Evolutionary conservation across 805 yeast species (phyloP).

Genomic region (Vanderwaltozyma tropicalis): DNA sequence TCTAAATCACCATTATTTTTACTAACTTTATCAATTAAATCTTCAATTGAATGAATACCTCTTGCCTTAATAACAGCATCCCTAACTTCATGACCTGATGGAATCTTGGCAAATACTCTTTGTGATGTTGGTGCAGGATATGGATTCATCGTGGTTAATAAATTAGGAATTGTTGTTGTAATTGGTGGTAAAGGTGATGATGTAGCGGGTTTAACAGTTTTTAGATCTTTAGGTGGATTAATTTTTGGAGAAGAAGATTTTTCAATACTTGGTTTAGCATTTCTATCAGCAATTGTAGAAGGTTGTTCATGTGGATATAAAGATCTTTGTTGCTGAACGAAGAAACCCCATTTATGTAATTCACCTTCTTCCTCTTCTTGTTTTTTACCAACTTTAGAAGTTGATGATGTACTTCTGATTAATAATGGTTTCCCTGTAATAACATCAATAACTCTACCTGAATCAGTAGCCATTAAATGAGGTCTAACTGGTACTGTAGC

Average conservation of each 20-base stretch:
- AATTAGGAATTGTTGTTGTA: background rate
- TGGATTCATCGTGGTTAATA: background rate
- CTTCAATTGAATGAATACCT: slow-evolving; percentile 61
- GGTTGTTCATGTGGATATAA: slow-evolving; percentile 17
- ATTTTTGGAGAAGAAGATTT: too few relatives aligned
- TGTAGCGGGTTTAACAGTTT: background rate
- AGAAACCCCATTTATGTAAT: slow-evolving; percentile 76
- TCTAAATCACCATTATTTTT: slow-evolving; percentile 42
- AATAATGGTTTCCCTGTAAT: slow-evolving; percentile 64
- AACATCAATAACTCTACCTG: slow-evolving; percentile 50
- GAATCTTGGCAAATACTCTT: slow-evolving; percentile 3
- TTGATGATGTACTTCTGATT: slow-evolving; percentile 49
- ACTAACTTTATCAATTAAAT: slow-evolving; percentile 55
- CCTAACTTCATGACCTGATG: slow-evolving; percentile 37
- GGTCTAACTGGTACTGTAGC: slow-evolving; percentile 29
- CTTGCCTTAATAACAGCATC: slow-evolving; percentile 59
- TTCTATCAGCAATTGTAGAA: background rate
- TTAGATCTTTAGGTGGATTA: background rate
- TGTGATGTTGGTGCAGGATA: slow-evolving; percentile 1
- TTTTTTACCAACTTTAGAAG: slow-evolving; percentile 56
- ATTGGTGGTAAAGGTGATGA: background rate
- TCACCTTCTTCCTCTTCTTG: slow-evolving; percentile 92
- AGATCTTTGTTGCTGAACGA: slow-evolving; percentile 51
- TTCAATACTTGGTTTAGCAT: too few relatives aligned
- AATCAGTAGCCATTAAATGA: slow-evolving; percentile 63